Conservation (phyloP, 2,329 filamentous ascomycete species). For the Neofusicoccum laricinum region DNA sequence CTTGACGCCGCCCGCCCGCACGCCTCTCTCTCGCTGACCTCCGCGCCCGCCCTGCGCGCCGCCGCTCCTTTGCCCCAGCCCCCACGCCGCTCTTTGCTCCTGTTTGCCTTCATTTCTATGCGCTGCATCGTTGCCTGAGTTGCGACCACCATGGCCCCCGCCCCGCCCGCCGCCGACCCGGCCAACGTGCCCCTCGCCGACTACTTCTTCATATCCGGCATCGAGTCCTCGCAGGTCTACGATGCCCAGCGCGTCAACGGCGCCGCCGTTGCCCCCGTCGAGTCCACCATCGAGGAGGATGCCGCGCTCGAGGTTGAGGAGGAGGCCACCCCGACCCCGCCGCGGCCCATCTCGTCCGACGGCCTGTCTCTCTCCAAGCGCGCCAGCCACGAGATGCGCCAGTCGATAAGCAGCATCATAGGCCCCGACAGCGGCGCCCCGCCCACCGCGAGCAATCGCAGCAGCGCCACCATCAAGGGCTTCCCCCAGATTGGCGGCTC, state of each 20-base stretch:
- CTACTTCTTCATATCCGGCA: conserved; percentile 63
- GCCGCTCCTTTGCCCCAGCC: conserved; percentile 12
- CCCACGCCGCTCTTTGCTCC: neutral
- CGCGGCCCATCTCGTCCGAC: conserved; percentile 44
- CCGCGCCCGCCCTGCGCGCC: conserved; percentile 2
- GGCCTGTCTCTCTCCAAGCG: conserved; percentile 38
- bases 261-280: conserved; percentile 35
- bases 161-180: conserved; percentile 39
- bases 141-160: conserved; percentile 34
- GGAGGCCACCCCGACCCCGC: conserved; percentile 20
- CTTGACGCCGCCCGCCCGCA: neutral
- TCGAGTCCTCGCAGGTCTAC: conserved; percentile 51
- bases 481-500: conserved; percentile 37
- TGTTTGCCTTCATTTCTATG: conserved; percentile 13
- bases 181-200: conserved; percentile 57
- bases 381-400: conserved; percentile 46
- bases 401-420: conserved; percentile 52
- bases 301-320: conserved; percentile 50
- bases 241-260: conserved; percentile 41
- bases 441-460: conserved; percentile 59
- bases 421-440: conserved; percentile 36
- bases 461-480: conserved; percentile 61
- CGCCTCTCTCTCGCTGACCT: neutral
- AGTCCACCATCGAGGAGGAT: conserved; percentile 62
- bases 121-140: conserved; percentile 1